These are phyloP conservation scores for Penicillium paradoxum DNA, from an alignment of 495 filamentous ascomycete genomes.

Conservation along the genomic window DNA sequence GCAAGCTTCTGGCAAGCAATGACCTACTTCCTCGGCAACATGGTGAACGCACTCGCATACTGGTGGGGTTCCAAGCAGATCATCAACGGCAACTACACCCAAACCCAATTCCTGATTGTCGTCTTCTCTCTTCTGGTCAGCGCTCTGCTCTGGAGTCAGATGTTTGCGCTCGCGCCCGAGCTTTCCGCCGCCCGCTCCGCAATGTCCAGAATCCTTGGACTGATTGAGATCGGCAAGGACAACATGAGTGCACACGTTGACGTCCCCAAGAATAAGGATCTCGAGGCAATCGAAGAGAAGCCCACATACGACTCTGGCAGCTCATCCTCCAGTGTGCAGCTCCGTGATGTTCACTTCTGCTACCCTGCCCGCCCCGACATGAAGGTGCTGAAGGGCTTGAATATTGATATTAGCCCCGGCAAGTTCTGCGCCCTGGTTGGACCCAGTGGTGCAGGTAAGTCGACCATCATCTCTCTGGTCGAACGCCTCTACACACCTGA, in stretches of 20 bases:
- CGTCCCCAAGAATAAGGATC: neutral
- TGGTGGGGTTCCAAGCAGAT: constrained; percentile 62
- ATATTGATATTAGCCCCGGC: constrained; percentile 48
- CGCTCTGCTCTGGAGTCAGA: constrained; percentile 56
- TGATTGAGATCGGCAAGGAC: constrained; percentile 42
- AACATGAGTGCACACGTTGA: constrained; percentile 20
- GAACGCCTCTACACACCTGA: constrained; percentile 52
- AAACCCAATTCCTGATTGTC: constrained; percentile 58
- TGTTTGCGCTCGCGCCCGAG: constrained; percentile 58
- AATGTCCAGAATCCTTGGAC: constrained; percentile 36
- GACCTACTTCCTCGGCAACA: constrained; percentile 45
- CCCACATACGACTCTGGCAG: constrained; percentile 18
- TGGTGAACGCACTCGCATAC: constrained; percentile 60
- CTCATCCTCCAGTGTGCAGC: constrained; percentile 40
- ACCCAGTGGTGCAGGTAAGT: constrained; percentile 55
- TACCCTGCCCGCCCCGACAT: constrained; percentile 54
- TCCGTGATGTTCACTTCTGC: constrained; percentile 50
- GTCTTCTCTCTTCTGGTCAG: constrained; percentile 51
- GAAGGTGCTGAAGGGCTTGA: constrained; percentile 47
- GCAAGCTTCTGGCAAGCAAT: constrained; percentile 49
- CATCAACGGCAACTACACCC: constrained; percentile 48
- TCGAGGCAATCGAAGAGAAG: constrained; percentile 20
- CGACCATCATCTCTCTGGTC: constrained; percentile 51
- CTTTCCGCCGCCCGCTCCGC: constrained; percentile 46
- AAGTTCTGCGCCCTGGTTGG: constrained; percentile 56